Evolutionary conservation across 306 rosid species (phyloP).

Genomic region (Glycine tomentella): DNA sequence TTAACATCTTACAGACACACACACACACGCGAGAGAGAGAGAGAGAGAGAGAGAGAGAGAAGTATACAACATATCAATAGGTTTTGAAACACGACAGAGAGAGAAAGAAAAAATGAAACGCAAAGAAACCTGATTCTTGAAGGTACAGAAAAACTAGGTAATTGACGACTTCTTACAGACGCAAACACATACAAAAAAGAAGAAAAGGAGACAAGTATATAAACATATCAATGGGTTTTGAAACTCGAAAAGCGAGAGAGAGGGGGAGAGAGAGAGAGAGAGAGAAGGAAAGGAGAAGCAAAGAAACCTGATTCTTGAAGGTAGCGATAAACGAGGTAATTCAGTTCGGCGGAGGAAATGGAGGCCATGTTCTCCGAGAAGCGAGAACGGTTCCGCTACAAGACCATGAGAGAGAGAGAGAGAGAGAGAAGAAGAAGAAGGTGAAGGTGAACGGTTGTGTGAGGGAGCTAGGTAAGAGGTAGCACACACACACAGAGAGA

Average conservation of each 20-base stretch:
- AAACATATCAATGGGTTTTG: neutral
- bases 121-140: slow-evolving; percentile 77
- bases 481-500: too few species aligned
- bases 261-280: too few species aligned
- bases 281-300: neutral
- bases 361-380: slow-evolving; percentile 59
- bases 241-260: neutral
- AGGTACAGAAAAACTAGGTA: slow-evolving; percentile 81
- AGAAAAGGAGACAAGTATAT: neutral
- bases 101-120: too few species aligned
- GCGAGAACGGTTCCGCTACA: slow-evolving; percentile 43
- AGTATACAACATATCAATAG: neutral
- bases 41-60: too few species aligned
- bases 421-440: neutral
- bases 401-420: slow-evolving; percentile 45
- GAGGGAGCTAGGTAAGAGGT: neutral
- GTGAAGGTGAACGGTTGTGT: neutral
- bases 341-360: slow-evolving; percentile 84
- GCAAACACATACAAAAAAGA: neutral
- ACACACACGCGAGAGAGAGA: neutral
- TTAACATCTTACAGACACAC: neutral
- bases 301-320: slow-evolving; percentile 92
- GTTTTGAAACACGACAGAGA: neutral
- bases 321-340: slow-evolving; percentile 85
- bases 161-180: slow-evolving; percentile 48